These are phyloP conservation scores for Paecilomyces sp. DNA, from an alignment of 2,329 filamentous ascomycete genomes.

Conservation along the genomic window DNA sequence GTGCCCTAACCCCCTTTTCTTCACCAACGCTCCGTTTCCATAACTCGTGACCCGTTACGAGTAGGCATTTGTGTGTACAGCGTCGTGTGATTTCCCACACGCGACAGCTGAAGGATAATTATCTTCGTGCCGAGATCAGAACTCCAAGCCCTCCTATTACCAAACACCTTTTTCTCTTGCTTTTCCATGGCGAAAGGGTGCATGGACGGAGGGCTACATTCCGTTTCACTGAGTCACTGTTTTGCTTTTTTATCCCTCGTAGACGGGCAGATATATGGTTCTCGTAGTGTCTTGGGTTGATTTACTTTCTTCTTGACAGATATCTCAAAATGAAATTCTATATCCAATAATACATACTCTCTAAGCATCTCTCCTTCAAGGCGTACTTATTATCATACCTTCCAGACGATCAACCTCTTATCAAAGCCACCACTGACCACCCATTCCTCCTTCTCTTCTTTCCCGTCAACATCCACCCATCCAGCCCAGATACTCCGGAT, in stretches of 20 bases:
- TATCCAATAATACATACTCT: not conserved
- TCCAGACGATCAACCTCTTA: constrained; percentile 54
- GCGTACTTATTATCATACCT: constrained; percentile 9
- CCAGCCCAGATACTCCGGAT: constrained; percentile 54
- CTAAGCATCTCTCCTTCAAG: not conserved
- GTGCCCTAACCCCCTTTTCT: not conserved
- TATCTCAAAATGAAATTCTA: not conserved
- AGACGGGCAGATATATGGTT: not conserved
- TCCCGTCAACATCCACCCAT: constrained; percentile 22
- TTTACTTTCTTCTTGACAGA: not conserved
- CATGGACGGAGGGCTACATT: constrained; percentile 42
- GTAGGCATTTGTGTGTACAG: constrained; percentile 68
- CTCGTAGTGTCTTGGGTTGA: not conserved
- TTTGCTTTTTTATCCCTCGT: not conserved
- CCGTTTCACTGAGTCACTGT: not conserved
- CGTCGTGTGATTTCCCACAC: constrained; percentile 51
- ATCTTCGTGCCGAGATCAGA: constrained; percentile 57
- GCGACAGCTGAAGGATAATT: constrained; percentile 60
- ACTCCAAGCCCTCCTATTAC: constrained; percentile 38
- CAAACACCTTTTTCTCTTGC: constrained; percentile 38
- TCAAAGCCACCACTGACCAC: constrained; percentile 60
- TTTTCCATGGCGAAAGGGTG: constrained; percentile 35
- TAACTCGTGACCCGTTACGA: constrained; percentile 3
- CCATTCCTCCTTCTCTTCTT: constrained; percentile 39
- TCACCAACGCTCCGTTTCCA: constrained; percentile 1